phyloP scores from a whole-genome alignment of 306 rosid species.

The Citrullus colocynthis region DNA sequence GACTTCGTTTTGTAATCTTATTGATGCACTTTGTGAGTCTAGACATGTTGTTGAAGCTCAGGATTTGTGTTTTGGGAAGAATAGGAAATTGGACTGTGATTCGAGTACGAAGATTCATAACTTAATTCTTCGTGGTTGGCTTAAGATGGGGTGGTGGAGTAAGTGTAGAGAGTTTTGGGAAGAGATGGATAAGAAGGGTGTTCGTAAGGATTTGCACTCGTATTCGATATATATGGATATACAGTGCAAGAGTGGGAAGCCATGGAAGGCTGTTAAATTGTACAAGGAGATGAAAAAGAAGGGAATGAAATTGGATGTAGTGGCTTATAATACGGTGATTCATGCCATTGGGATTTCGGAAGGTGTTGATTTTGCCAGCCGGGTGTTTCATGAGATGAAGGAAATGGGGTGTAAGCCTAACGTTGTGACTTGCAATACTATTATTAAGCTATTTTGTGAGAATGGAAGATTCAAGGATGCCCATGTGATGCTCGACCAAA shows the following conservation, averaged over 20 bases:
- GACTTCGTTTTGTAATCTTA: conserved; percentile 44
- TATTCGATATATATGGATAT: conserved; percentile 86
- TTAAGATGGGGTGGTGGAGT: conserved; percentile 73
- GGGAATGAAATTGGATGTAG: conserved; percentile 59
- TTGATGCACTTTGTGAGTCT: conserved; percentile 72
- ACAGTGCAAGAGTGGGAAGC: conserved; percentile 69
- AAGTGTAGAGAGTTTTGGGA: conserved; percentile 83
- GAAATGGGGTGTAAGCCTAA: conserved; percentile 55
- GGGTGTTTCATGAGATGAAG: conserved; percentile 62
- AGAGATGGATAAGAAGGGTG: conserved; percentile 67
- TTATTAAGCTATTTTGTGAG: conserved; percentile 63
- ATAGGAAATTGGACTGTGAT: conserved; percentile 9
- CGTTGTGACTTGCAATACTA: conserved; percentile 53
- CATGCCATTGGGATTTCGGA: conserved; percentile 59
- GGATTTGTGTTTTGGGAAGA: conserved; percentile 41
- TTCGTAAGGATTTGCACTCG: conserved; percentile 55
- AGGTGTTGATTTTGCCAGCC: conserved; percentile 58
- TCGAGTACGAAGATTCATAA: conserved; percentile 44
- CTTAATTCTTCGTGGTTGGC: conserved; percentile 77
- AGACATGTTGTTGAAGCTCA: conserved; percentile 76
- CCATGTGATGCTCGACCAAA: conserved; percentile 27
- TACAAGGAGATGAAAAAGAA: conserved; percentile 54
- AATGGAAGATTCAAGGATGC: conserved; percentile 59
- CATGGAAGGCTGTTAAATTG: conserved; percentile 76
- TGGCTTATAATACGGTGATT: conserved; percentile 62